phyloP scores from a whole-genome alignment of 176 grass and related monocot genomes.

The Avena atlantica region DNA sequence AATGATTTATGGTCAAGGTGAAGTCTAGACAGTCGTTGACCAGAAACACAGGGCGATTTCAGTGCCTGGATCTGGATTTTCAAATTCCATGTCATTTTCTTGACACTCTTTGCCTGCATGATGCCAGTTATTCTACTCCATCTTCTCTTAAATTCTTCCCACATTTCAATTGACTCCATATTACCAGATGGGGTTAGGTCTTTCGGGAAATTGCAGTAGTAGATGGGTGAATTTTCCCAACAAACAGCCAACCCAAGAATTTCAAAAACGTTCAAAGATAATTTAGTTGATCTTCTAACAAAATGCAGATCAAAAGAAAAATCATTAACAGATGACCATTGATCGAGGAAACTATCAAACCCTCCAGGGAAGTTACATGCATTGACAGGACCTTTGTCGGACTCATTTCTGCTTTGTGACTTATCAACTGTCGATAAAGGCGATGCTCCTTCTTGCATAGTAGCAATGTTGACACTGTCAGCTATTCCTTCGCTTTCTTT shows the following conservation, averaged over 20 bases:
- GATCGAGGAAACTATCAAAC: constrained; percentile 79
- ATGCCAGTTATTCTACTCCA: constrained; percentile 78
- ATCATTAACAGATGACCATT: constrained; percentile 69
- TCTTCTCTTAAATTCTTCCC: constrained; percentile 62
- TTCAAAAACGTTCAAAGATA: constrained; percentile 61
- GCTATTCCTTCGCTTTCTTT: constrained; percentile 29
- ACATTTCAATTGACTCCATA: constrained; percentile 54
- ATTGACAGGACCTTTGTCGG: constrained; percentile 71
- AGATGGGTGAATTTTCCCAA: constrained; percentile 88
- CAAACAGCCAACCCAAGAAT: constrained; percentile 86
- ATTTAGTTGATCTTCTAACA: constrained; percentile 54
- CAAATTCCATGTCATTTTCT: constrained; percentile 90
- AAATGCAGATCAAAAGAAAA: constrained; percentile 97
- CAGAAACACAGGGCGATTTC: constrained; percentile 76
- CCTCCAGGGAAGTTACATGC: constrained; percentile 76
- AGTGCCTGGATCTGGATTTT: constrained; percentile 92
- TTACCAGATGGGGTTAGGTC: constrained; percentile 58
- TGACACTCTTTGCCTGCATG: constrained; percentile 64
- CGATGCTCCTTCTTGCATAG: constrained; percentile 42
- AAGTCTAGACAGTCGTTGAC: constrained; percentile 68
- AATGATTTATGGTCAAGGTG: constrained; percentile 61
- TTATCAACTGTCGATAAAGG: constrained; percentile 43
- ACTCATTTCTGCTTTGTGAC: constrained; percentile 34
- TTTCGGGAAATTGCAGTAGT: constrained; percentile 87
- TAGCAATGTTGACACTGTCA: constrained; percentile 15